A percentile compares a stretch with the other conserved stretches of the same genome.
phyloP scores from a whole-genome alignment of 371 early-diverging fungal genomes.

The Capillidium heterosporum region DNA sequence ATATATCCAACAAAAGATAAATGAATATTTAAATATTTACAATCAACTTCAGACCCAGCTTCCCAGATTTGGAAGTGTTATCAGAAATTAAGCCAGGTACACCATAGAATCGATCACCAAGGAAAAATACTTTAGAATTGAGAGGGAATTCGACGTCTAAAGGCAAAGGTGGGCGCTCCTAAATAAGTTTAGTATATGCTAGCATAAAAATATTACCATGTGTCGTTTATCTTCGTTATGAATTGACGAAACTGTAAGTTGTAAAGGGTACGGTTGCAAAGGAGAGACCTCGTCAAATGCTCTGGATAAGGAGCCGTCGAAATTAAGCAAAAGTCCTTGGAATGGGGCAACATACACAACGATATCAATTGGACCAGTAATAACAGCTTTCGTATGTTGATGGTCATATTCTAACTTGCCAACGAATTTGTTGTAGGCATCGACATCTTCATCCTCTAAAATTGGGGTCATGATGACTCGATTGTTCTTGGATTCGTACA shows the following conservation, averaged over 20 bases:
- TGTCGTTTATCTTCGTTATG: conserved; percentile 54
- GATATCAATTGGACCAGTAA: neutral
- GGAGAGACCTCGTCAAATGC: conserved; percentile 51
- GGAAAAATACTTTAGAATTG: conserved; percentile 43
- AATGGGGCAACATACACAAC: neutral
- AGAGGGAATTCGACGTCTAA: conserved; percentile 45
- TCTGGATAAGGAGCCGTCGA: conserved; percentile 68
- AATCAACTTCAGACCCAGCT: neutral
- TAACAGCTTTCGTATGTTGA: neutral
- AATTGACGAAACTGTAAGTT: conserved; percentile 38
- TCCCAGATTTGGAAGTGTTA: conserved; percentile 9
- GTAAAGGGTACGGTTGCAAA: conserved; percentile 42
- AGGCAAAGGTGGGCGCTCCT: conserved; percentile 28
- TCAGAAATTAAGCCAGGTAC: conserved; percentile 44
- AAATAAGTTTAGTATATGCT: no score
- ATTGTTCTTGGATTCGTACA: neutral
- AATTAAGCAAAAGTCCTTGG: conserved; percentile 36
- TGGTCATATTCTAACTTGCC: neutral
- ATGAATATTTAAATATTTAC: no score
- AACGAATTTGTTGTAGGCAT: neutral
- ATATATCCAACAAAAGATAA: no score
- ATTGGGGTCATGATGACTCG: neutral
- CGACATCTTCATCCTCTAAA: neutral
- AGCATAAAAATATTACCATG: no score
- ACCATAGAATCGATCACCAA: conserved; percentile 50